phyloP scores from a whole-genome alignment of 345 rosid genomes.

The Hibiscus trionum region DNA sequence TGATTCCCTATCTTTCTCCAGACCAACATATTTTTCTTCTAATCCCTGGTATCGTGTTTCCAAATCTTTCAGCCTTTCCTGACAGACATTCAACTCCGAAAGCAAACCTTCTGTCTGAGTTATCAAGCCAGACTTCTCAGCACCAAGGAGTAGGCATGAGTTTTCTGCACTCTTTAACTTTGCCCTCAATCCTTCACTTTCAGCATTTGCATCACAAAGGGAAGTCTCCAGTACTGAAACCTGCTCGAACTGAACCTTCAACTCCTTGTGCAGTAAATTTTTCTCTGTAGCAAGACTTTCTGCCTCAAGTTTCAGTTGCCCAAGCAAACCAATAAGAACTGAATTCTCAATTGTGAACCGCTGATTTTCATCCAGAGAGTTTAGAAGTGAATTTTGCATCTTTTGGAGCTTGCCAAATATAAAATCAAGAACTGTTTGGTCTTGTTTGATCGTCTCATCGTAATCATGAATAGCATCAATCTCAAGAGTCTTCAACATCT shows the following conservation, averaged over 20 bases:
- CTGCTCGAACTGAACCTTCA: slow-evolving; percentile 37
- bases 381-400: not conserved
- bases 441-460: slow-evolving; percentile 32
- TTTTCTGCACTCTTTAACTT: slow-evolving; percentile 56
- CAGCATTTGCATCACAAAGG: slow-evolving; percentile 61
- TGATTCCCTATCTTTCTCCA: slow-evolving; percentile 42
- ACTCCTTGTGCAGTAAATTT: slow-evolving; percentile 36
- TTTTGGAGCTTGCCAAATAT: slow-evolving; percentile 43
- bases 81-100: slow-evolving; percentile 44
- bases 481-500: slow-evolving; percentile 46
- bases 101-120: slow-evolving; percentile 42
- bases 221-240: slow-evolving; percentile 36
- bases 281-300: slow-evolving; percentile 40
- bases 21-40: slow-evolving; percentile 20
- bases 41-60: slow-evolving; percentile 44
- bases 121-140: slow-evolving; percentile 51
- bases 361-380: too few relatives aligned
- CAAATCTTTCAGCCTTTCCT: slow-evolving; percentile 43
- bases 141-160: slow-evolving; percentile 45
- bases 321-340: slow-evolving; percentile 40
- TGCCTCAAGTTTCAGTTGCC: slow-evolving; percentile 56
- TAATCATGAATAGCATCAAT: slow-evolving; percentile 25
- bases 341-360: too few relatives aligned
- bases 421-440: slow-evolving; percentile 30
- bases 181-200: slow-evolving; percentile 51